Evolutionary conservation across 2,329 filamentous ascomycete genomes (phyloP).

Genomic region (Bipolaris victoriae): DNA sequence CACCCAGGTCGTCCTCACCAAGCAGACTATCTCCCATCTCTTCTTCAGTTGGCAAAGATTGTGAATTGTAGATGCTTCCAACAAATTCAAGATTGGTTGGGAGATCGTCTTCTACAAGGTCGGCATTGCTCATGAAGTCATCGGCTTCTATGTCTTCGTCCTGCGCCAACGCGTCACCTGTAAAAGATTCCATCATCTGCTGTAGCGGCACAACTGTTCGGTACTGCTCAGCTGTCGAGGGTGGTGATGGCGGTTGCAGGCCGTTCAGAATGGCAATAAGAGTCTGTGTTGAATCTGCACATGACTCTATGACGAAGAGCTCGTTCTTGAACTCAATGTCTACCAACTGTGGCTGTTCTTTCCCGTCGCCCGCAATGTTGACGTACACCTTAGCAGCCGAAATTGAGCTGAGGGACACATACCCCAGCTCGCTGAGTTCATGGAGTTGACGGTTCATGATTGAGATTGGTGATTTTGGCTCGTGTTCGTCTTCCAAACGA

Average conservation of each 20-base stretch:
- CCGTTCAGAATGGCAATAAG: conserved; percentile 79
- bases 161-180: conserved; percentile 78
- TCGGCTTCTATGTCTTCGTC: conserved; percentile 62
- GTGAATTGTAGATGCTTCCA: conserved; percentile 61
- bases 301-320: conserved; percentile 88
- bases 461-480: conserved; percentile 14
- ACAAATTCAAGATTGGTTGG: conserved; percentile 55
- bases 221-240: conserved; percentile 83
- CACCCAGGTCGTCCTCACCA: conserved; percentile 49
- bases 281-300: conserved; percentile 95
- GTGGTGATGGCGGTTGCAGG: conserved; percentile 80
- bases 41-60: conserved; percentile 49
- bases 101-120: conserved; percentile 51
- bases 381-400: conserved; percentile 77
- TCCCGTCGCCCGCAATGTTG: conserved; percentile 62
- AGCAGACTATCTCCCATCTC: conserved; percentile 52
- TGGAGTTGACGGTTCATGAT: conserved; percentile 54
- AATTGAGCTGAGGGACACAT: conserved; percentile 84
- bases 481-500: conserved; percentile 47
- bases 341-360: conserved; percentile 68
- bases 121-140: conserved; percentile 48
- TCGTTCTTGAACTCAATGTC: conserved; percentile 85
- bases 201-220: conserved; percentile 84
- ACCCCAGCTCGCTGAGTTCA: conserved; percentile 68
- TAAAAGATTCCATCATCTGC: conserved; percentile 88